Evolutionary conservation across 2,329 filamentous ascomycete genomes (phyloP), one percentile per base, ranked within the genome.

Genomic region (Paecilomyces sp.): DNA sequence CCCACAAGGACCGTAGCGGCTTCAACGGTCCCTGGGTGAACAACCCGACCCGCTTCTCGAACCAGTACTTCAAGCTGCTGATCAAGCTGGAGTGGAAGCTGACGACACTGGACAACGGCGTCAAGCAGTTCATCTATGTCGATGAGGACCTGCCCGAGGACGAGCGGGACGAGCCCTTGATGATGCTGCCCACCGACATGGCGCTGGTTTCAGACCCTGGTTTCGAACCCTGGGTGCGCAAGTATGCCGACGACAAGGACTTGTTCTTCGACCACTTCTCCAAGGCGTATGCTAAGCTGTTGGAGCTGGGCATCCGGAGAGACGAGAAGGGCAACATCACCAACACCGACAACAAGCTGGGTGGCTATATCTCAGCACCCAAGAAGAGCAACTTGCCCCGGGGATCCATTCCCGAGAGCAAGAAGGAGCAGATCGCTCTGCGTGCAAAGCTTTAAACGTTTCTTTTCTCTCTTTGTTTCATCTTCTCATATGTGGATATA

Each of bases 121-220:
- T 83, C 18, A 73, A 76, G 58, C 84, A 87, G 72, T 88, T 85
- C 68, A 80, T 82, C 53, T 84, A 84, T 65, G 79, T 80, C 55
- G 84, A 86, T 62, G 82, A 85, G 54, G 82, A 86, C 64, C 67
- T 70, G 15, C 58, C 64, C 8, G 65, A 64, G 22, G 73, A 74
- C 58, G 76, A 76, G 64, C 70, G 68, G 47, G 80, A 80, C 53
- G 80, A 82, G 60, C 82, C 82, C 59, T 73, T 88, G 51, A 88
- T 88, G 85, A 88, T 88, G 85, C 68, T 88, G 68, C 85, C 85
- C 0, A 86, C 85, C 1, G 85, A 88, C 68, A 81, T 88, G 66
- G 81, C 84, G 3, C 75, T 88, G 47, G 72, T 82, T 3, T 75
- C 78, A 1, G 85, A 88, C 63, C 69, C 76, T 2, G 68, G 64